phyloP scores from a whole-genome alignment of 108 stramenopile genomes.

The Fragilaria crotonensis region DNA sequence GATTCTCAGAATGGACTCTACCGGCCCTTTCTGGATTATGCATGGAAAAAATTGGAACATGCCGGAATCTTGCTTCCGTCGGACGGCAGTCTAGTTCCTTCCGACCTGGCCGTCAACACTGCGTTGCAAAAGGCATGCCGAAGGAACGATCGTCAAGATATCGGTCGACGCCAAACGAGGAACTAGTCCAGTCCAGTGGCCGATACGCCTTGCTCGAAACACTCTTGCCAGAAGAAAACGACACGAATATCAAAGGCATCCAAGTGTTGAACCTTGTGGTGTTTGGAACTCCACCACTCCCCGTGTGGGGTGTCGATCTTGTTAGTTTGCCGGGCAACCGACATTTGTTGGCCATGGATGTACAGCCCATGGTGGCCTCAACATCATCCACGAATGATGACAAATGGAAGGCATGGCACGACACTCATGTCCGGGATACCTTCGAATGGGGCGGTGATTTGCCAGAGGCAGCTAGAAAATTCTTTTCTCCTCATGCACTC shows the following conservation, averaged over 20 bases:
- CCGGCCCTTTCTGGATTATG: constrained; percentile 48
- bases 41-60: constrained; percentile 26
- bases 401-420: constrained; percentile 29
- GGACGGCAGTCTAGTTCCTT: constrained; percentile 9
- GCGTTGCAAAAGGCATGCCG: constrained; percentile 34
- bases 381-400: neutral
- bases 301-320: constrained; percentile 76
- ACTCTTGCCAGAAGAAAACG: constrained; percentile 1
- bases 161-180: constrained; percentile 20
- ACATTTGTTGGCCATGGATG: constrained; percentile 60
- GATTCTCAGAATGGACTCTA: constrained; percentile 30
- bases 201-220: constrained; percentile 69
- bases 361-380: constrained; percentile 49
- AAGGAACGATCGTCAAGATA: constrained; percentile 27
- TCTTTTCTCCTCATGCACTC: constrained; percentile 66
- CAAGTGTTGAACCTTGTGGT: constrained; percentile 78
- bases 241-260: constrained; percentile 31
- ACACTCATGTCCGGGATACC: constrained; percentile 23
- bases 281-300: constrained; percentile 42
- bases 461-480: constrained; percentile 54
- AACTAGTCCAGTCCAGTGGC: constrained; percentile 15
- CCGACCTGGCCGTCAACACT: constrained; percentile 22
- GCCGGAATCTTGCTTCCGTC: constrained; percentile 11
- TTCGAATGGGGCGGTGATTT: constrained; percentile 80
- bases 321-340: constrained; percentile 68